These are phyloP conservation scores for Xerocomus minutiporus DNA, from an alignment of 1,284 basidiomycete genomes.

Conservation along the genomic window DNA sequence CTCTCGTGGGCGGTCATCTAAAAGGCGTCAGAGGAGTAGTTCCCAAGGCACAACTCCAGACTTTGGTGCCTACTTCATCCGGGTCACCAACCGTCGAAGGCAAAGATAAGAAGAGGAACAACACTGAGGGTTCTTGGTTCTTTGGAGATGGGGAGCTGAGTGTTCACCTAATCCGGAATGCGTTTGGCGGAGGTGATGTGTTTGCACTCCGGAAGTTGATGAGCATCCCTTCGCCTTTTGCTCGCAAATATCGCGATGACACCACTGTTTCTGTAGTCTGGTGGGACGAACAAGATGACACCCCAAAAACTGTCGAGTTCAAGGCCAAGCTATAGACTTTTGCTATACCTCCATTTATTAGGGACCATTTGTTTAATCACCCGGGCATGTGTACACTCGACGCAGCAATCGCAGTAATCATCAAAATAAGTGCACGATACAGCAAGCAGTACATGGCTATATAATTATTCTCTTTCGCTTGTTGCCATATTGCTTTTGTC, in stretches of 20 bases:
- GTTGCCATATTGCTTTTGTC: constrained; percentile 28
- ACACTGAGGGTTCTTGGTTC: constrained; percentile 58
- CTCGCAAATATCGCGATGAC: constrained; percentile 82
- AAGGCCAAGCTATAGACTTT: constrained; percentile 39
- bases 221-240: constrained; percentile 81
- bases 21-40: constrained; percentile 65
- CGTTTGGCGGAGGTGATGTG: constrained; percentile 83
- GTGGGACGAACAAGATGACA: constrained; percentile 61
- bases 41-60: constrained; percentile 51
- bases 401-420: neutral
- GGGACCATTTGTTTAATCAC: neutral
- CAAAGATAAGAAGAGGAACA: constrained; percentile 44
- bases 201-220: constrained; percentile 64
- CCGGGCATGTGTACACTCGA: neutral
- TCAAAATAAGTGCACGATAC: constrained; percentile 10
- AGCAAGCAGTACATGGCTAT: constrained; percentile 19
- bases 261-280: constrained; percentile 86
- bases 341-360: neutral
- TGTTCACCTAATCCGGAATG: constrained; percentile 92
- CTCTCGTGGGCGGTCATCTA: constrained; percentile 83
- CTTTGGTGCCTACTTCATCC: constrained; percentile 50
- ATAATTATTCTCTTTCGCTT: constrained; percentile 30
- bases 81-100: constrained; percentile 61
- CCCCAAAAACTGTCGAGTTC: constrained; percentile 27
- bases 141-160: constrained; percentile 86